Percentiles rank a stretch among this genome's conserved stretches.
Conservation (phyloP, 2,329 filamentous ascomycete genomes). For the Albifimbria verrucaria region DNA sequence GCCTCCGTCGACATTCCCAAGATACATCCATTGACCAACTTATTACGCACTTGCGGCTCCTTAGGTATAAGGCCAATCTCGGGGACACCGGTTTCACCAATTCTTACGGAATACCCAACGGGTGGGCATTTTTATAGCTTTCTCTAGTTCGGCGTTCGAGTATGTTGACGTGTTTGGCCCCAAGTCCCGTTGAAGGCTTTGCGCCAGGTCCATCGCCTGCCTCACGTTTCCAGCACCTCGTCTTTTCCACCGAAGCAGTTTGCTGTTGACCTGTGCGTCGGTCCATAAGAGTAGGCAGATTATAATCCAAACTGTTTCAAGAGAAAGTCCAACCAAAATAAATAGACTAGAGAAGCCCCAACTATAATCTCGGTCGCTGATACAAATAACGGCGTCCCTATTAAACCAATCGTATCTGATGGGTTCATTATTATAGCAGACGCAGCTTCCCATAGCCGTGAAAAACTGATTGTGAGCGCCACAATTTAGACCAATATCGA, state of each 20-base stretch:
- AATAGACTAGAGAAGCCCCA: slow-evolving; percentile 1
- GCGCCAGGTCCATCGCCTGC: background rate
- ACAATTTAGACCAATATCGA: background rate
- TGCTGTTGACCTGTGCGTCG: slow-evolving; percentile 1
- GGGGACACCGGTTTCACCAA: background rate
- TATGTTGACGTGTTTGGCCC: background rate
- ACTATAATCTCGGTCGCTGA: background rate
- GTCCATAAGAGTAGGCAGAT: background rate
- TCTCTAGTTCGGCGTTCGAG: slow-evolving; percentile 1
- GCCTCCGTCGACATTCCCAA: too few species aligned
- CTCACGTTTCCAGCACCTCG: background rate
- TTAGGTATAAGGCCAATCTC: background rate
- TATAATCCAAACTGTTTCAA: background rate
- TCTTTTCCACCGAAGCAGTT: background rate
- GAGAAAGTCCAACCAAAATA: background rate
- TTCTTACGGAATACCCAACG: background rate
- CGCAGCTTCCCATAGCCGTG: slow-evolving; percentile 1
- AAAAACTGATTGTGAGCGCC: background rate
- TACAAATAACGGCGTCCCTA: background rate
- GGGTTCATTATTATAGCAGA: slow-evolving; percentile 1
- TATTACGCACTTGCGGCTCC: background rate
- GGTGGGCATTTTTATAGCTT: background rate
- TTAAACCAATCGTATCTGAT: background rate
- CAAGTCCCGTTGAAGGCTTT: slow-evolving; percentile 1
- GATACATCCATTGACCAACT: background rate